Conservation (phyloP, 208 protist genomes). For the Trichomonas tenax region DNA sequence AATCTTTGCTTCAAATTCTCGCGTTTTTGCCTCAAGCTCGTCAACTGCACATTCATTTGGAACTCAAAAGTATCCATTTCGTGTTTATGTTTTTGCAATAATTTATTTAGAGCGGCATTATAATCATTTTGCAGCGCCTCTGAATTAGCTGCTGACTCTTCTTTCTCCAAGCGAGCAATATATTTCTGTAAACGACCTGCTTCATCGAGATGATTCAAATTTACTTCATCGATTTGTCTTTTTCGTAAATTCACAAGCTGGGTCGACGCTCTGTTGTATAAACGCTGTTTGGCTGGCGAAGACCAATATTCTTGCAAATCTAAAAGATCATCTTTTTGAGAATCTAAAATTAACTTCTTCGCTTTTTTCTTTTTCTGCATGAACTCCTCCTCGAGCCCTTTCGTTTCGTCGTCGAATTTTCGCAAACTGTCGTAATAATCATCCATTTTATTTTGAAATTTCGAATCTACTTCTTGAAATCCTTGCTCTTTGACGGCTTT, state of each 20-base stretch:
- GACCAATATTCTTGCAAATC: background rate
- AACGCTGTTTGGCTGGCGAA: background rate
- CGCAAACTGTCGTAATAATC: background rate
- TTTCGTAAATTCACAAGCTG: background rate
- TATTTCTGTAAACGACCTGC: background rate
- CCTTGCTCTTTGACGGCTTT: background rate
- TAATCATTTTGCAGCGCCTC: background rate
- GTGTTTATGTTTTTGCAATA: background rate
- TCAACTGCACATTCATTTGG: background rate
- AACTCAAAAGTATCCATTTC: background rate
- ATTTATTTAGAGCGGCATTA: background rate
- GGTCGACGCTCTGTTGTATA: background rate
- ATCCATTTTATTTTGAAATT: background rate
- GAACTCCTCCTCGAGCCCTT: background rate
- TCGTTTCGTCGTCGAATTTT: background rate
- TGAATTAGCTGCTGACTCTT: background rate
- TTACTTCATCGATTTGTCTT: background rate
- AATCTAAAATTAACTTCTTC: background rate
- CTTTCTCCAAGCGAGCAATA: background rate
- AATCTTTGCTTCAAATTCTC: background rate
- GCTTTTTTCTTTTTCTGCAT: background rate
- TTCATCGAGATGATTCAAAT: background rate
- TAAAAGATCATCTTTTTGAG: background rate
- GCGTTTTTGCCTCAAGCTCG: background rate
- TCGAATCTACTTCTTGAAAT: background rate